Evolutionary conservation across 345 rosid species (phyloP), one percentile per base, ranked within the genome.

Genomic region (Brassica napus): DNA sequence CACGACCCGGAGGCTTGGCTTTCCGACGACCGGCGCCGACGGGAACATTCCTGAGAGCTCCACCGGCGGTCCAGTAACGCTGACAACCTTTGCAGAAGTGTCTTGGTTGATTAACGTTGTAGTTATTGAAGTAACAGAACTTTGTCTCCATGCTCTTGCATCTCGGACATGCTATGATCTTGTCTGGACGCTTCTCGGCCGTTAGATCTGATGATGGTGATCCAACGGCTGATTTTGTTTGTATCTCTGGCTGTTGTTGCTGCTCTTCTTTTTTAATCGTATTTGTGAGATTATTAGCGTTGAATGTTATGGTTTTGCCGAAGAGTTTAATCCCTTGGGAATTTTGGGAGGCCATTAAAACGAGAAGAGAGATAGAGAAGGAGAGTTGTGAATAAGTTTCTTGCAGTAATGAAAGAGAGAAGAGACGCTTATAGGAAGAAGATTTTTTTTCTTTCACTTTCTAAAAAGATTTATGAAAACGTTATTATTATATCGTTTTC

Each of bases 21-120:
- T 92, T 94, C 78, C 98, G 90, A 5, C 98, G 97, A 63, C 98
- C 98, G 8, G 98, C 97, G 0, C 97, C 97, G 0, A 94, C 88
- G 0, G 98, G 98, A 30, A 94, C 98, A 73, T 94, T 92, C 30
- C 98, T 84, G 32, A 94, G 95, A 74, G 95, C 95, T 23, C 98
- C 98, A 11, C 98, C 98, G 1, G 97, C 97, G 0, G 98, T 94
- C 98, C 98, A 94, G 76, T 94, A 94, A 82, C 98, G 86, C 75
- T 94, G 98, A 81, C 98, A 94, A 55, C 97, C 97, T 86, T 87
- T 94, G 66, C 98, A 94, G 82, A 91, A 94, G 74, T 94, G 97
- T 64, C 98, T 77, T n/a, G 98, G 98, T 84, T 92, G 98, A 77
- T 94, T 94, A 44, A 94, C 97, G 85, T 94, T 94, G 90, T 94